phyloP scores from a whole-genome alignment of 2,329 filamentous ascomycete species.

The Aspergillus sojae region DNA sequence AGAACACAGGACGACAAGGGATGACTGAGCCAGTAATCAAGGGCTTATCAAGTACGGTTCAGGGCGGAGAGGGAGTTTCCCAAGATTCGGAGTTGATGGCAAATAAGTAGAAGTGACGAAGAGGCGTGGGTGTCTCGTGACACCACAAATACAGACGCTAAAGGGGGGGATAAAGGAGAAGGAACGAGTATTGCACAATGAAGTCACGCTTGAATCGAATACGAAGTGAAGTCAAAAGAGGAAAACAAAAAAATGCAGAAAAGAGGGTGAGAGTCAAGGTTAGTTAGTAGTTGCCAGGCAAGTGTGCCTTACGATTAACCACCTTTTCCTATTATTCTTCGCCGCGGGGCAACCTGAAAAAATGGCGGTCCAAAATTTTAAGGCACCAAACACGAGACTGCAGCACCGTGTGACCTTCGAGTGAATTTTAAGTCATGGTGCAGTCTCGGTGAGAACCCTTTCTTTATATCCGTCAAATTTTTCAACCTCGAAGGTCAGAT shows the following conservation, averaged over 20 bases:
- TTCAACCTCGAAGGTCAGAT: not conserved
- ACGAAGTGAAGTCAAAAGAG: not conserved
- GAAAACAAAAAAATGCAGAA: not conserved
- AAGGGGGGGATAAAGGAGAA: not conserved
- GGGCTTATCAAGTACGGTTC: not conserved
- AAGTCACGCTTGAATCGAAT: not conserved
- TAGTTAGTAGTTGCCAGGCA: not conserved
- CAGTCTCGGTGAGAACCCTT: not conserved
- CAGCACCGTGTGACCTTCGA: not conserved
- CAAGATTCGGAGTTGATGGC: not conserved
- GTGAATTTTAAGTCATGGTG: no score
- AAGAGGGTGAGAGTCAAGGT: not conserved
- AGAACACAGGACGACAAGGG: not conserved
- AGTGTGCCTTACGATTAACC: constrained; percentile 2
- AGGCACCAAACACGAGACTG: constrained; percentile 1
- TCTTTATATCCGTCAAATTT: not conserved
- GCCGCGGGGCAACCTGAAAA: constrained; percentile 1
- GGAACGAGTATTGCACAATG: not conserved
- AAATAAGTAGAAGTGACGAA: constrained; percentile 1
- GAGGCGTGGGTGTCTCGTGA: not conserved
- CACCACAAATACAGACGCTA: not conserved
- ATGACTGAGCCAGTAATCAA: not conserved
- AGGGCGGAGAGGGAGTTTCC: not conserved
- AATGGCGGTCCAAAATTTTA: not conserved
- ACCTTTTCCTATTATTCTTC: not conserved